Evolutionary conservation across 345 rosid species (phyloP).

Genomic region (Eucalyptus curtisii): DNA sequence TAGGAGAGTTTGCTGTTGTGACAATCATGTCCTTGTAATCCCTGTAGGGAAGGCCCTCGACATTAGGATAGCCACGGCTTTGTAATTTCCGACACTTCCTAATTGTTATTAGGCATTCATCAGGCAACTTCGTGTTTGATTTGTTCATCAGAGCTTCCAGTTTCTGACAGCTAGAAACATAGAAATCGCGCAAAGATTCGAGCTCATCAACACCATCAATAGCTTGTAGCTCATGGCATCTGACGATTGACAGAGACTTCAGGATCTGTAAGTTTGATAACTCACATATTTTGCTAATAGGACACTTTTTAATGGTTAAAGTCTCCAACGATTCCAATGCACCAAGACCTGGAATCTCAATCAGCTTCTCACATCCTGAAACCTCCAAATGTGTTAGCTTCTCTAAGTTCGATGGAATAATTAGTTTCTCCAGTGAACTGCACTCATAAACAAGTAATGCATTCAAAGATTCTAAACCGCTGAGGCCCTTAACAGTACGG

Average conservation of each 20-base stretch:
- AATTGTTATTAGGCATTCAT: background rate
- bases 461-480: too few relatives aligned
- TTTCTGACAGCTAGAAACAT: background rate
- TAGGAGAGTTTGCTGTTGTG: background rate
- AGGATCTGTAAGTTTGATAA: background rate
- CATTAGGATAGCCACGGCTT: background rate
- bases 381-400: background rate
- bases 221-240: background rate
- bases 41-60: background rate
- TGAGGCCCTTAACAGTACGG: too few relatives aligned
- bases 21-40: background rate
- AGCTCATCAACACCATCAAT: background rate
- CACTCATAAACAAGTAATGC: too few relatives aligned
- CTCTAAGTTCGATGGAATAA: background rate
- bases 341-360: background rate
- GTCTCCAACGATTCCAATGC: background rate
- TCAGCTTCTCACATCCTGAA: background rate
- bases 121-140: background rate
- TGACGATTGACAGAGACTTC: background rate
- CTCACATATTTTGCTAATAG: background rate
- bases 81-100: background rate
- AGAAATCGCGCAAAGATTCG: background rate
- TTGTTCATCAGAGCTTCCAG: background rate
- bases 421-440: background rate
- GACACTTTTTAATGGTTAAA: background rate